Evolutionary conservation across 352 stramenopile species (phyloP), one percentile per base, ranked within the genome.

Genomic region (Thraustotheca clavata): DNA sequence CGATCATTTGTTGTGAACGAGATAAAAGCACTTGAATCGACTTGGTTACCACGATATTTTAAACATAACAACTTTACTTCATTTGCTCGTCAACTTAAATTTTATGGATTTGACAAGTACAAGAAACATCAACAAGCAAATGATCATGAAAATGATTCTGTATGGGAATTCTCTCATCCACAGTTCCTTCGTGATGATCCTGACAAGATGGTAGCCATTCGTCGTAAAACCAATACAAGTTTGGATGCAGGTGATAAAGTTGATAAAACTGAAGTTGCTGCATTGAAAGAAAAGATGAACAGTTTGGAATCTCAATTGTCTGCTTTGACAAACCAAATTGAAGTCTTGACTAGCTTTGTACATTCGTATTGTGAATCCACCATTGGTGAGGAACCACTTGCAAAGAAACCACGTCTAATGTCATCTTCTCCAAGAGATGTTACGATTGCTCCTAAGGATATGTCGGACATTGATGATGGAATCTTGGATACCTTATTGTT

Each of bases 61-160:
- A 93, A 94, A 60, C 87, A 96, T 70, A 90, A 82, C 71, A 96
- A 96, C 67, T 95, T 96, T 62, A 77, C 73, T 40, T 86, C 69
- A 49, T 96, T 96, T 73, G 88, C 94, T 8, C 73, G 88, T 1
- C 88, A 96, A 71, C 65, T 96, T 7, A 91, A 96, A 63, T 95
- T 96, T 67, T 96, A 95, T 67, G 77, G 80, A 20, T 67, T 73
- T 63, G 55, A 63, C 55, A 63, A 63, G 55, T 50, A 46, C 35
- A 63, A 63, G 55, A 63, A 63, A 35, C 55, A 63, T 41, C 27
- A 63, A 29, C 41, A 49, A 18, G 20, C 33, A 14, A n/a, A 14
- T 41, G 55, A 63, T 24, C 22, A 18, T 14, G 55, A 55, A 3
- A 26, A 26, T 12, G 41, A 39, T 41, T 39, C 41, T 29, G 41